Conservation (phyloP, 1,284 basidiomycete genomes). For the Takashimella koratensis region DNA sequence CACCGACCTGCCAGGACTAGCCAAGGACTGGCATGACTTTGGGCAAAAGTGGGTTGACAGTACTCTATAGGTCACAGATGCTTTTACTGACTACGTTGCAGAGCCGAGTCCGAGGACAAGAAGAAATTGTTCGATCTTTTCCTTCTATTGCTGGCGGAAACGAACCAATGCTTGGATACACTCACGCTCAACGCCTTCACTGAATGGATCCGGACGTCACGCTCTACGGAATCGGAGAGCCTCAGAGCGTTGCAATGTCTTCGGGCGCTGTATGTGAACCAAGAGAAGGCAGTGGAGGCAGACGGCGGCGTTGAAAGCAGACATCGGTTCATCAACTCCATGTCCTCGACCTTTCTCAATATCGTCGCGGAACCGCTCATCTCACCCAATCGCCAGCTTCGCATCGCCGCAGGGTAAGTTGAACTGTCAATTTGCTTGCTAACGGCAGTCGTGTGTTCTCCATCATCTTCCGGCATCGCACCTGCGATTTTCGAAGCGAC, state of each 20-base stretch:
- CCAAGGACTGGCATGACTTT: not conserved
- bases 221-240: not conserved
- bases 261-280: not conserved
- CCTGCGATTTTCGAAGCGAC: not conserved
- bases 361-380: not conserved
- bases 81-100: not conserved
- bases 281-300: not conserved
- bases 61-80: not conserved
- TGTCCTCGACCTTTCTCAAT: not conserved
- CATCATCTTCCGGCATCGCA: constrained; percentile 6
- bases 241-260: not conserved
- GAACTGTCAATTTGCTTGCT: not conserved
- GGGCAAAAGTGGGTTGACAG: not conserved
- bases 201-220: not conserved
- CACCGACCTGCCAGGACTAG: not conserved
- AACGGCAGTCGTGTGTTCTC: constrained; percentile 16
- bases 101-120: not conserved
- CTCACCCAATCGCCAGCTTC: constrained; percentile 15
- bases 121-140: not conserved
- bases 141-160: not conserved
- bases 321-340: not conserved
- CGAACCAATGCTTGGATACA: not conserved
- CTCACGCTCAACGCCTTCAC: not conserved
- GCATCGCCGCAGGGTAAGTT: constrained; percentile 24
- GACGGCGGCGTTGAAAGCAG: not conserved